These are phyloP conservation scores for Tulasnella sp. DNA, from an alignment of 768 basidiomycete species.

Conservation along the genomic window DNA sequence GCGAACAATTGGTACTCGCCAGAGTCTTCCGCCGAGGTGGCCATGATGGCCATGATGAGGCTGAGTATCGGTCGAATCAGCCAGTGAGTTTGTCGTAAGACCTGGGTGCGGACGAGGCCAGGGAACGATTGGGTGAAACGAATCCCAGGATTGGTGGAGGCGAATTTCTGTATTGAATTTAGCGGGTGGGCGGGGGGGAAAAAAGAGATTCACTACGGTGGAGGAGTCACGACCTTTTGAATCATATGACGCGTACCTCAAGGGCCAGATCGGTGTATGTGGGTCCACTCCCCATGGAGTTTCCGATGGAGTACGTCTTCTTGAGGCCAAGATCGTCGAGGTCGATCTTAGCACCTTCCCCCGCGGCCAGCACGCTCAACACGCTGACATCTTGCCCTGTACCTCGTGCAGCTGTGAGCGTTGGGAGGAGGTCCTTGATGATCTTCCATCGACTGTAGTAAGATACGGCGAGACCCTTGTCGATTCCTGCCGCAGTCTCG, in stretches of 20 bases:
- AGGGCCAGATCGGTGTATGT: neutral
- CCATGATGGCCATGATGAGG: no score
- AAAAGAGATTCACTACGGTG: no score
- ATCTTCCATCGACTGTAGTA: constrained; percentile 17
- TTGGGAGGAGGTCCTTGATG: constrained; percentile 13
- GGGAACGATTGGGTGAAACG: constrained; percentile 9
- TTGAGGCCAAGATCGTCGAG: constrained; percentile 7
- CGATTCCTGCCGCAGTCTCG: constrained; percentile 18
- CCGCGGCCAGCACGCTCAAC: constrained; percentile 1
- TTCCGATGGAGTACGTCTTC: neutral
- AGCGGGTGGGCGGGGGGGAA: neutral
- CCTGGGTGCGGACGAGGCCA: constrained; percentile 1
- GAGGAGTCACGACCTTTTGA: no score
- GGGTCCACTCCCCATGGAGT: neutral
- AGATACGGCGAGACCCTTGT: constrained; percentile 14
- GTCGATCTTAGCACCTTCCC: neutral
- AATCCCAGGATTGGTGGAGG: neutral
- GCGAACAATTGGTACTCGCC: no score
- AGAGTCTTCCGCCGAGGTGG: no score
- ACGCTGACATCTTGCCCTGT: constrained; percentile 9
- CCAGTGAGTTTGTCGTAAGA: neutral
- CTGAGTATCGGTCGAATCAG: neutral
- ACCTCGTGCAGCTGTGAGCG: constrained; percentile 12
- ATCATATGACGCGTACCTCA: no score
- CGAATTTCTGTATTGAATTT: neutral